phyloP scores from a whole-genome alignment of 2,329 filamentous ascomycete genomes.

The Atkinsonella texensis region DNA sequence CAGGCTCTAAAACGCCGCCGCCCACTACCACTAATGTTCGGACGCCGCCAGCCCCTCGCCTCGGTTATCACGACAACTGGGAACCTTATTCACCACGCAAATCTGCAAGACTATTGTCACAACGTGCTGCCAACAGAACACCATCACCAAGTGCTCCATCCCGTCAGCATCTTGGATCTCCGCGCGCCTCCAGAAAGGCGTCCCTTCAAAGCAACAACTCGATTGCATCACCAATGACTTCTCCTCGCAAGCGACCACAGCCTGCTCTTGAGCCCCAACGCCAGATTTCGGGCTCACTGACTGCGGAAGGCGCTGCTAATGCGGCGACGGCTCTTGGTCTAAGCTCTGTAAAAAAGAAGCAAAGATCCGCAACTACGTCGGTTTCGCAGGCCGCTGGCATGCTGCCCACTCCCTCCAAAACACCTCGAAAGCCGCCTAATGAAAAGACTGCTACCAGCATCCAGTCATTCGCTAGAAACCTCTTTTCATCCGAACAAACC shows the following conservation, averaged over 20 bases:
- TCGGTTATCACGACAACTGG: slow-evolving; percentile 56
- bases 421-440: slow-evolving; percentile 51
- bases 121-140: slow-evolving; percentile 39
- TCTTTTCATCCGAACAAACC: slow-evolving; percentile 50
- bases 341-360: slow-evolving; percentile 14
- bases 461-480: slow-evolving; percentile 43
- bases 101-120: slow-evolving; percentile 50
- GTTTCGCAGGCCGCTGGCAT: slow-evolving; percentile 34
- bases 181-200: slow-evolving; percentile 21
- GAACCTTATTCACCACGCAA: slow-evolving; percentile 63
- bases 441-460: slow-evolving; percentile 39
- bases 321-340: slow-evolving; percentile 31
- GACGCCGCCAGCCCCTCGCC: slow-evolving; percentile 57
- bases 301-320: slow-evolving; percentile 29
- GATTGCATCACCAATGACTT: slow-evolving; percentile 31
- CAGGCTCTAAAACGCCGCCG: slow-evolving; percentile 39
- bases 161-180: slow-evolving; percentile 20
- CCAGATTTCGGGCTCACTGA: slow-evolving; percentile 33
- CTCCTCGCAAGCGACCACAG: slow-evolving; percentile 39
- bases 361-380: slow-evolving; percentile 16
- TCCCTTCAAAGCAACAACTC: slow-evolving; percentile 15
- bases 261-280: slow-evolving; percentile 34
- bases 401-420: slow-evolving; percentile 70
- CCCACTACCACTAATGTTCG: slow-evolving; percentile 44
- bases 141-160: slow-evolving; percentile 37